Evolutionary conservation across 2,329 filamentous ascomycete genomes (phyloP).

Genomic region (Fusarium papillatum): DNA sequence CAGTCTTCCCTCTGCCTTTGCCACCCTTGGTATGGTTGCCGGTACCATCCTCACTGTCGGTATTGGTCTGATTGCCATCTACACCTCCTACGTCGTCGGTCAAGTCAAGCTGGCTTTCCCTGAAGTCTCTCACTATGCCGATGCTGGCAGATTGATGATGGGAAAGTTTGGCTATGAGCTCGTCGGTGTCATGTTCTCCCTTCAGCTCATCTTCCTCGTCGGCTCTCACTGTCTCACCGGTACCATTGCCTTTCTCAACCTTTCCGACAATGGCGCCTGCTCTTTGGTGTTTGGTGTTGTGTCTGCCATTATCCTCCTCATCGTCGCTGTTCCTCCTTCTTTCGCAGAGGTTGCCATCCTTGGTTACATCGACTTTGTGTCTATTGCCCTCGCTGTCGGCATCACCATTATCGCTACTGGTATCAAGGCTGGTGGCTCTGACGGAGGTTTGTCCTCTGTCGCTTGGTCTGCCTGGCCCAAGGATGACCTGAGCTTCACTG

Average conservation of each 20-base stretch:
- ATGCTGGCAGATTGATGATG: conserved; percentile 73
- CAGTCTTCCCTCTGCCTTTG: conserved; percentile 65
- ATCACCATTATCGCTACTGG: conserved; percentile 78
- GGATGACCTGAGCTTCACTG: conserved; percentile 60
- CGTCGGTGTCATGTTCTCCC: conserved; percentile 70
- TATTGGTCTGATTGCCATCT: conserved; percentile 61
- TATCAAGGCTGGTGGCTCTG: conserved; percentile 51
- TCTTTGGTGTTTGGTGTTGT: conserved; percentile 60
- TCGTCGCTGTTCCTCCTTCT: conserved; percentile 61
- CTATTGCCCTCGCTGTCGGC: conserved; percentile 73
- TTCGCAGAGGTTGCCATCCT: conserved; percentile 64
- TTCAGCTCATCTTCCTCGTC: conserved; percentile 78
- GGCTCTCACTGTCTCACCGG: conserved; percentile 81
- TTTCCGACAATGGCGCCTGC: conserved; percentile 68
- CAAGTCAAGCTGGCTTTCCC: conserved; percentile 65
- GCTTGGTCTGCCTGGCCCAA: conserved; percentile 62
- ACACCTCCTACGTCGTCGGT: conserved; percentile 61
- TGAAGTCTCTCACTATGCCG: conserved; percentile 75
- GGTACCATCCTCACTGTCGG: conserved; percentile 58
- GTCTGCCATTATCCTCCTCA: conserved; percentile 60
- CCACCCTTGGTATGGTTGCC: conserved; percentile 67
- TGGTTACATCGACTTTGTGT: conserved; percentile 70
- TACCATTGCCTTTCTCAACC: conserved; percentile 75
- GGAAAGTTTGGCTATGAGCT: conserved; percentile 74
- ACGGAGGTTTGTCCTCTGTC: conserved; percentile 49